These are phyloP conservation scores for Mycena haematopus DNA, from an alignment of 768 basidiomycete genomes.

Conservation along the genomic window DNA sequence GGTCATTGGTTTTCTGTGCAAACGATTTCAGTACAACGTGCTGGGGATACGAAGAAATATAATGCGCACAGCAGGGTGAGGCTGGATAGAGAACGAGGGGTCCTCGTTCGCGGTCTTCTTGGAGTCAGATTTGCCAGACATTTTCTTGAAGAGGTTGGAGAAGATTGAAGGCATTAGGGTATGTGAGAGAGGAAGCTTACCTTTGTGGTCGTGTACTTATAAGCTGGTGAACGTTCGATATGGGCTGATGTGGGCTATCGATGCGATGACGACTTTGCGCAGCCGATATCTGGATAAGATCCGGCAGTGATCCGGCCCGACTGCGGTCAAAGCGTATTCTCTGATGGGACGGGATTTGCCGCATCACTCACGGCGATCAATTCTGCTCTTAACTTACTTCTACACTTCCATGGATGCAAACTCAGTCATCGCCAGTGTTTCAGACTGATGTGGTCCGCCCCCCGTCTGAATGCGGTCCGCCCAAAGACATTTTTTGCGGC, in stretches of 20 bases:
- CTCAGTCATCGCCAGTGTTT: no score
- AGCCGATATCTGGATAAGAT: constrained; percentile 7
- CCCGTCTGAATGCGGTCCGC: no score
- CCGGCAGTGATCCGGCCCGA: constrained; percentile 1
- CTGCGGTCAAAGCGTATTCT: constrained; percentile 10
- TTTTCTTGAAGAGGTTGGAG: constrained; percentile 24
- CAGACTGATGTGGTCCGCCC: no score
- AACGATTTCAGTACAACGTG: background rate
- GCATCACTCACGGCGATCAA: no score
- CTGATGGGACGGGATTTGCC: background rate
- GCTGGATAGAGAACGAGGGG: constrained; percentile 57
- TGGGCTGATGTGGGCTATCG: background rate
- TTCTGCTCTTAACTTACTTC: no score
- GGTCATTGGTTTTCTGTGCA: constrained; percentile 64
- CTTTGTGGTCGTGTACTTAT: constrained; percentile 15
- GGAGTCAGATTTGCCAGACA: constrained; percentile 21
- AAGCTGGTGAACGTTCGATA: background rate
- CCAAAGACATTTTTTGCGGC: no score
- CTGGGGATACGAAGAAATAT: background rate
- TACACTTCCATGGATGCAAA: no score
- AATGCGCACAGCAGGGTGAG: constrained; percentile 64
- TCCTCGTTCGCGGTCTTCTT: constrained; percentile 38
- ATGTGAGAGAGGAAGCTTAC: constrained; percentile 1
- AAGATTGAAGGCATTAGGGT: constrained; percentile 25
- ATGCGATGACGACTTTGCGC: constrained; percentile 19